Evolutionary conservation across 2,329 filamentous ascomycete genomes (phyloP).

Genomic region (Penicillium glabrum): DNA sequence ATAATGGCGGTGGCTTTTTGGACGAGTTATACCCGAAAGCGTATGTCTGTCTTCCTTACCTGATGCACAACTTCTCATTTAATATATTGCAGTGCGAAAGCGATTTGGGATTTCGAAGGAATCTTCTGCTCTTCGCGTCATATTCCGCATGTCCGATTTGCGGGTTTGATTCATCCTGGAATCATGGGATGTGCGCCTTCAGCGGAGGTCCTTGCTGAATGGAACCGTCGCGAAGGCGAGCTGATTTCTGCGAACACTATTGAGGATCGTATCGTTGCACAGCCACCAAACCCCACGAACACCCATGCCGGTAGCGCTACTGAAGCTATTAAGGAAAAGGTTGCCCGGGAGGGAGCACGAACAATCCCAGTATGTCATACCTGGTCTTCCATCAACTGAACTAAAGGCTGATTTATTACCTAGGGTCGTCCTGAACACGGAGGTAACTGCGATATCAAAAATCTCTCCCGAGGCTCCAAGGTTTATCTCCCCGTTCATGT

Average conservation of each 20-base stretch:
- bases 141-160: slow-evolving; percentile 82
- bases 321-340: slow-evolving; percentile 60
- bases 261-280: slow-evolving; percentile 70
- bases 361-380: slow-evolving; percentile 65
- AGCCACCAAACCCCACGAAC: slow-evolving; percentile 70
- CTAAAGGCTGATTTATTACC: background rate
- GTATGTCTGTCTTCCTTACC: slow-evolving; percentile 45
- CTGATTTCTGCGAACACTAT: slow-evolving; percentile 68
- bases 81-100: slow-evolving; percentile 54
- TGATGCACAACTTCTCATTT: background rate
- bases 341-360: slow-evolving; percentile 75
- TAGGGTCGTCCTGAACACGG: slow-evolving; percentile 76
- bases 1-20: slow-evolving; percentile 85
- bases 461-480: slow-evolving; percentile 73
- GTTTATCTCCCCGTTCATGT: slow-evolving; percentile 89
- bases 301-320: slow-evolving; percentile 69
- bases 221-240: slow-evolving; percentile 81
- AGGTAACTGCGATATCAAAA: slow-evolving; percentile 91
- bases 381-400: background rate
- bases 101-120: slow-evolving; percentile 75
- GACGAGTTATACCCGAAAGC: slow-evolving; percentile 84
- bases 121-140: slow-evolving; percentile 83
- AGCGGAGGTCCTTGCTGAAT: slow-evolving; percentile 70
- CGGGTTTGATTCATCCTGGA: slow-evolving; percentile 86
- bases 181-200: slow-evolving; percentile 89